Evolutionary conservation across 2,329 filamentous ascomycete genomes (phyloP), one percentile per base, ranked within the genome.

Genomic region (Trichoderma pleuroti): DNA sequence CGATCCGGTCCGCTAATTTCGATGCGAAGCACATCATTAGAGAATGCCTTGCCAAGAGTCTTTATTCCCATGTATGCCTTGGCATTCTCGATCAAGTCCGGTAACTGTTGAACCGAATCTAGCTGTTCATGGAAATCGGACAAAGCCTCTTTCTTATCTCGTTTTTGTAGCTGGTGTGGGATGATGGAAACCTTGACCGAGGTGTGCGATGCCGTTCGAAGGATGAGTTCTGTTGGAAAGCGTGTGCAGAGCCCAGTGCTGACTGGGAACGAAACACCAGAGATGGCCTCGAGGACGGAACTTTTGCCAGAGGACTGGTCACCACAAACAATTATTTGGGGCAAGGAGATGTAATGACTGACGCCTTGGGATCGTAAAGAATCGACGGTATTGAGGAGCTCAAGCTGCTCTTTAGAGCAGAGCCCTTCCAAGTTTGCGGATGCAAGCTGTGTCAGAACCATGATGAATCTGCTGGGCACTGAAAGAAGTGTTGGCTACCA

Each of bases 301-400:
- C 84, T 87, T 74, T 90, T 90, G 1, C 86, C 87, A 1, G 83
- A 82, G 0, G 84, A 86, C 73, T 88, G 86, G 65, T 87, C 83
- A 4, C 87, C 86, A 61, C 83, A 86, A 24, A 88, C 85, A 6
- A 88, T 82, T n/a, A 86, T 74, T 70, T 86, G 82, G 1, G 84
- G 84, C 0, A 85, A 74, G 12, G 79, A 77, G 18, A 82, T 73
- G 30, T 78, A 80, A 8, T 77, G 76, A 34, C 77, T 78, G 54
- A 83, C 73, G 1, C 80, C 80, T 18, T 78, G 76, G 4, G 79
- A 76, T 14, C 80, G 77, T 0, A 83, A 77, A 1, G 73, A 76
- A 54, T 82, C 80, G 26, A 82, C 77, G 11, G 78, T 76, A 14
- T 82, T 78, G 5, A 82, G 76, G 1, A 82, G 76, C 30, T 72